Percentiles rank a stretch among this genome's conserved stretches.
Evolutionary conservation across 192 early-diverging fungal species (phyloP).

Genomic region (Coemansia sp.): DNA sequence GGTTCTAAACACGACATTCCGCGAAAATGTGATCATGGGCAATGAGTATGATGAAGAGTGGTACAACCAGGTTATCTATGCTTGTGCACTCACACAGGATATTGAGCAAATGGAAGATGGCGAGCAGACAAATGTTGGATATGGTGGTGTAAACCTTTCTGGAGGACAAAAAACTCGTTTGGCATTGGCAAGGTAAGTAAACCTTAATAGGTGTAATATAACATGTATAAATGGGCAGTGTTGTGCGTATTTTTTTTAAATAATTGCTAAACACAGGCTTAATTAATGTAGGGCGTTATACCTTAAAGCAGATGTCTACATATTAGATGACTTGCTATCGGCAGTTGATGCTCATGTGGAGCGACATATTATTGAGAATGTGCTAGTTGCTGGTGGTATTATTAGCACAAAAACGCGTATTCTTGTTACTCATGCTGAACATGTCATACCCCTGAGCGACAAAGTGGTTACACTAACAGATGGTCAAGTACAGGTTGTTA

Average conservation of each 20-base stretch:
- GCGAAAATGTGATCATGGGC: not conserved
- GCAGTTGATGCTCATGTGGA: not conserved
- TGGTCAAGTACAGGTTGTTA: not conserved
- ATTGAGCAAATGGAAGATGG: not conserved
- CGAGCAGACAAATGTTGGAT: not conserved
- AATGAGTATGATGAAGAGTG: not conserved
- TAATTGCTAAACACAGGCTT: not conserved
- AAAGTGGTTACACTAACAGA: not conserved
- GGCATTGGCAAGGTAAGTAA: not conserved
- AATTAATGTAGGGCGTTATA: not conserved
- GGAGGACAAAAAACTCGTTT: not conserved
- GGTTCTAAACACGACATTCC: not conserved
- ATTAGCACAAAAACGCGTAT: not conserved
- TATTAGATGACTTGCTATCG: not conserved
- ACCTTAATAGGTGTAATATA: not conserved
- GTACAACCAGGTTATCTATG: not conserved
- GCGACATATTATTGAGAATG: not conserved
- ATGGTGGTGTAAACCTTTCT: not conserved
- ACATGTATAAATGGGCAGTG: not conserved
- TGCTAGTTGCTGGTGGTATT: not conserved
- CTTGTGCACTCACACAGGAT: not conserved
- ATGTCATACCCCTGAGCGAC: not conserved
- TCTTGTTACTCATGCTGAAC: not conserved
- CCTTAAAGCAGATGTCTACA: not conserved
- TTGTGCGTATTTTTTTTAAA: not conserved